Percentiles rank a stretch among this genome's conserved stretches.
These are phyloP conservation scores for Penium margaritaceum DNA, from an alignment of 139 green algal genomes.

Conservation along the genomic window DNA sequence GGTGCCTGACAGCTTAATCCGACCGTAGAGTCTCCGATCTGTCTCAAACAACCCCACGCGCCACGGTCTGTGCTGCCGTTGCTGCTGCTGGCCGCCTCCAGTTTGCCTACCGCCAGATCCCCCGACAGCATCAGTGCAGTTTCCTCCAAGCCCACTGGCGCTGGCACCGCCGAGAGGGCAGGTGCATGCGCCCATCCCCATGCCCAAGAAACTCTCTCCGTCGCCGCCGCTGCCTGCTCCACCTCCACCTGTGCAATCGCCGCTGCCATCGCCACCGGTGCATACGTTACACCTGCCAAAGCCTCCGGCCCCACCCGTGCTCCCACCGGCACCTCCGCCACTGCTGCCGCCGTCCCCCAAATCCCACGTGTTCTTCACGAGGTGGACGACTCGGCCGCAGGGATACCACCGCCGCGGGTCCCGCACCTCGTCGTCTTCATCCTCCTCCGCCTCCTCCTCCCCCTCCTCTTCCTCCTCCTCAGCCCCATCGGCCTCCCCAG, in stretches of 20 bases:
- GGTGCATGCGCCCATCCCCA: too few species aligned
- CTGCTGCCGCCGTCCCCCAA: too few species aligned
- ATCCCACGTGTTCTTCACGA: conserved; percentile 13
- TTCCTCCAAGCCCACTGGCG: neutral
- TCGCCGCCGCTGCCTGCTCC: neutral
- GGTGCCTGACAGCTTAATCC: conserved; percentile 18
- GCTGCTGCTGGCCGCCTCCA: neutral
- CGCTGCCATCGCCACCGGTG: too few species aligned
- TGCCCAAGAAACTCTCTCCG: too few species aligned
- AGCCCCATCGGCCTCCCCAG: too few species aligned
- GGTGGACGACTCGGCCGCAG: conserved; percentile 26
- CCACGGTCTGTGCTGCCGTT: neutral
- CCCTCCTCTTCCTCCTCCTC: too few species aligned
- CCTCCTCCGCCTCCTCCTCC: too few species aligned
- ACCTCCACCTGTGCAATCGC: too few species aligned
- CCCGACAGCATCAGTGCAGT: neutral
- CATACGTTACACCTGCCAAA: too few species aligned
- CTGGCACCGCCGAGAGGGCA: too few species aligned
- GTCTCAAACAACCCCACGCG: conserved; percentile 23
- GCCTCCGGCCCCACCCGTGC: too few species aligned
- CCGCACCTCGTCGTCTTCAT: conserved; percentile 2
- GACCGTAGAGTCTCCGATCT: conserved; percentile 14
- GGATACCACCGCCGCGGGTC: conserved; percentile 32
- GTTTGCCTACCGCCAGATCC: neutral
- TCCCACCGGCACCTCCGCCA: too few species aligned